phyloP scores from a whole-genome alignment of 2,329 filamentous ascomycete genomes.

The Juglanconis sp. region DNA sequence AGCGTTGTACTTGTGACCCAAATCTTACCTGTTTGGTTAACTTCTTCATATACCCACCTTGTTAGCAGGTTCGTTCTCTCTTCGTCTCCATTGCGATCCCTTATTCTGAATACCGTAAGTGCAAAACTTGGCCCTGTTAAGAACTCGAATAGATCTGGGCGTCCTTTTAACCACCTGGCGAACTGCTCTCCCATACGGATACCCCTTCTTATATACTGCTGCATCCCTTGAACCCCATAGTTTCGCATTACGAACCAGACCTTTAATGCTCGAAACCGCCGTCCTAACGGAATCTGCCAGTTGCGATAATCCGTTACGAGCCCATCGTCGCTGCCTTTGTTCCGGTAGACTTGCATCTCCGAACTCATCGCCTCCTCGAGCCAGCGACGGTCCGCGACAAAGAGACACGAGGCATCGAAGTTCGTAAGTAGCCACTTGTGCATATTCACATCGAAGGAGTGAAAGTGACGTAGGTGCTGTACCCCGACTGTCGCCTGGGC shows the following conservation, averaged over 20 bases:
- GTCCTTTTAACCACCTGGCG: constrained; percentile 51
- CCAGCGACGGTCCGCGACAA: constrained; percentile 69
- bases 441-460: constrained; percentile 93
- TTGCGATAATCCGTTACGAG: constrained; percentile 93
- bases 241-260: constrained; percentile 90
- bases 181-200: constrained; percentile 70
- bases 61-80: constrained; percentile 67
- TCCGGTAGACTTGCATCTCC: constrained; percentile 65
- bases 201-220: constrained; percentile 67
- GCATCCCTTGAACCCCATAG: constrained; percentile 71
- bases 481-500: constrained; percentile 48
- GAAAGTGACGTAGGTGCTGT: constrained; percentile 66
- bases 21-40: constrained; percentile 73
- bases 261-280: constrained; percentile 84
- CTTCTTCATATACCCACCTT: constrained; percentile 68
- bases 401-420: constrained; percentile 82
- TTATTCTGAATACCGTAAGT: constrained; percentile 71
- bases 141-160: constrained; percentile 71
- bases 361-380: constrained; percentile 77
- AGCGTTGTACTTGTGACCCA: constrained; percentile 77
- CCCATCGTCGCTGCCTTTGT: constrained; percentile 74
- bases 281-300: constrained; percentile 91
- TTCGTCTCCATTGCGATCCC: constrained; percentile 28
- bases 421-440: constrained; percentile 98
- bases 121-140: constrained; percentile 75